phyloP scores from a whole-genome alignment of 805 yeast genomes.

The Hyphopichia homilentoma region DNA sequence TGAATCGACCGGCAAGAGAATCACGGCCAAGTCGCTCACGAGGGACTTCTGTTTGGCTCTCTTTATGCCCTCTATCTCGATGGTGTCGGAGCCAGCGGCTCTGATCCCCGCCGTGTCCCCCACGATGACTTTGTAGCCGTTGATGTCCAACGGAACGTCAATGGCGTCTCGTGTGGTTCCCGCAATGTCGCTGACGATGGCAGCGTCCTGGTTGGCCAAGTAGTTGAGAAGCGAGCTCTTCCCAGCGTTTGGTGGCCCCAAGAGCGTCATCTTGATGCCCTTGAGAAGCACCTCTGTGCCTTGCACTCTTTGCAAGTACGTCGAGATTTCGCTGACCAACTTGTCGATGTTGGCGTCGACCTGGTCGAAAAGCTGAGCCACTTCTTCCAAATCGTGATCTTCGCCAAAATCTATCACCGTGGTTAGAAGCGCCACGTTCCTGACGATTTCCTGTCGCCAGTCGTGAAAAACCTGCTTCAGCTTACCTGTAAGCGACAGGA shows the following conservation, averaged over 20 bases:
- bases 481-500: constrained; percentile 69
- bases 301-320: constrained; percentile 44
- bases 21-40: constrained; percentile 65
- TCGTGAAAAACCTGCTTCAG: constrained; percentile 48
- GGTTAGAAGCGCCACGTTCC: constrained; percentile 69
- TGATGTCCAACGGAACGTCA: constrained; percentile 74
- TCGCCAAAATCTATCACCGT: constrained; percentile 95
- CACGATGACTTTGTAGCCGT: constrained; percentile 77
- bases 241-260: constrained; percentile 97
- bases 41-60: constrained; percentile 63
- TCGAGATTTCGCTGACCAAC: constrained; percentile 43
- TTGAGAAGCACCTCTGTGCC: constrained; percentile 60
- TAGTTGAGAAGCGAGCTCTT: constrained; percentile 81
- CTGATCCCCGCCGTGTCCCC: constrained; percentile 96
- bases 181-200: constrained; percentile 86
- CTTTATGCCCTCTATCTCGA: constrained; percentile 75
- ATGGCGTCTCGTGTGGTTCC: constrained; percentile 93
- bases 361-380: constrained; percentile 45
- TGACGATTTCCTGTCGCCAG: constrained; percentile 69
- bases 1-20: constrained; percentile 57
- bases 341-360: constrained; percentile 43
- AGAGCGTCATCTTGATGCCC: constrained; percentile 69
- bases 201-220: constrained; percentile 76
- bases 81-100: constrained; percentile 23
- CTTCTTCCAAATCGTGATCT: constrained; percentile 78